Percentiles rank a stretch among this genome's conserved stretches.
These are phyloP conservation scores for Gamarada debralockiae DNA, from an alignment of 495 filamentous ascomycete species.

Conservation along the genomic window DNA sequence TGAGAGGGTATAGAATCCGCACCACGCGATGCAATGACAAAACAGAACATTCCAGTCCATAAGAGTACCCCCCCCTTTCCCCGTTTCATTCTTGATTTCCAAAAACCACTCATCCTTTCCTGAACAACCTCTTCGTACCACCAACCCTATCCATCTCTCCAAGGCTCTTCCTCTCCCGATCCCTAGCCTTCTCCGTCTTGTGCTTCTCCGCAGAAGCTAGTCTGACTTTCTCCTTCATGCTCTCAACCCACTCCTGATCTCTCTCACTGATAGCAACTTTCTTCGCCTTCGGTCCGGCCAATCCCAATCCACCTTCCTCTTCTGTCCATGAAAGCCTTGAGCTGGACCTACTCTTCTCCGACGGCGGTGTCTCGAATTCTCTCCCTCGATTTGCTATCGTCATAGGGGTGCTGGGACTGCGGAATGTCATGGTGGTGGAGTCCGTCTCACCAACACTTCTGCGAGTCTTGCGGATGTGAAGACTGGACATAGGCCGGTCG, in stretches of 20 bases:
- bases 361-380: slow-evolving; percentile 21
- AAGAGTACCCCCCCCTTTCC: neutral
- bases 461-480: slow-evolving; percentile 46
- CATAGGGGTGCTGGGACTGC: slow-evolving; percentile 16
- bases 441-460: slow-evolving; percentile 27
- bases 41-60: slow-evolving; percentile 1
- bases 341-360: slow-evolving; percentile 34
- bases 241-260: slow-evolving; percentile 68
- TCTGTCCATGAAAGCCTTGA: slow-evolving; percentile 49
- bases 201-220: slow-evolving; percentile 46
- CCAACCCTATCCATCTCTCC: slow-evolving; percentile 55
- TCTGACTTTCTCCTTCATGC: slow-evolving; percentile 63
- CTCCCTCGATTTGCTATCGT: slow-evolving; percentile 1
- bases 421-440: slow-evolving; percentile 9
- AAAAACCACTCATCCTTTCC: slow-evolving; percentile 29
- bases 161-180: slow-evolving; percentile 33
- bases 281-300: slow-evolving; percentile 59
- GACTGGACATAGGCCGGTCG: slow-evolving; percentile 34
- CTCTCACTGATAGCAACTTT: slow-evolving; percentile 57
- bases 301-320: slow-evolving; percentile 52
- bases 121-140: slow-evolving; percentile 54
- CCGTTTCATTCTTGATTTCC: neutral
- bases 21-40: too few relatives aligned
- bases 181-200: slow-evolving; percentile 29
- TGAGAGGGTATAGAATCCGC: too few relatives aligned